phyloP scores from a whole-genome alignment of 2,329 filamentous ascomycete species.

The Claviceps spartinae region DNA sequence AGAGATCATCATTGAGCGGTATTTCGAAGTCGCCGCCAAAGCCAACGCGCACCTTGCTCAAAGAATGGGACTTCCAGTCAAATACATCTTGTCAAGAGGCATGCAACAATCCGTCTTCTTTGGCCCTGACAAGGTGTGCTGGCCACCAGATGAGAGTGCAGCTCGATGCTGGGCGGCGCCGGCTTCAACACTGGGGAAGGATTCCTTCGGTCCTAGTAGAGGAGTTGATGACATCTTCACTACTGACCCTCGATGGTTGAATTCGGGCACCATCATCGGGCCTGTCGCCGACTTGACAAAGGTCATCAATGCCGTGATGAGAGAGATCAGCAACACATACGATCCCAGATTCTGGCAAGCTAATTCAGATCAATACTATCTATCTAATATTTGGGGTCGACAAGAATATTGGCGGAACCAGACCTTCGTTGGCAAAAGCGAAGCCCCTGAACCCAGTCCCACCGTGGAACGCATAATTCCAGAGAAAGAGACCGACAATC shows the following conservation, averaged over 20 bases:
- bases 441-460: constrained; percentile 7
- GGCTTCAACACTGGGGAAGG: constrained; percentile 16
- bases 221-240: constrained; percentile 18
- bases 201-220: constrained; percentile 23
- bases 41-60: constrained; percentile 37
- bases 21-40: constrained; percentile 38
- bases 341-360: constrained; percentile 21
- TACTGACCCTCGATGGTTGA: constrained; percentile 27
- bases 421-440: constrained; percentile 11
- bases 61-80: constrained; percentile 30
- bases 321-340: constrained; percentile 20
- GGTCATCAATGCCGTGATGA: constrained; percentile 15
- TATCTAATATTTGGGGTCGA: constrained; percentile 28
- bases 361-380: constrained; percentile 31
- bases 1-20: constrained; percentile 48
- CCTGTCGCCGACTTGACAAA: constrained; percentile 19
- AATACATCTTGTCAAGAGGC: constrained; percentile 17
- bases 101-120: constrained; percentile 28
- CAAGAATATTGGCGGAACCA: constrained; percentile 27
- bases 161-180: constrained; percentile 28
- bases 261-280: constrained; percentile 33
- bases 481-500: constrained; percentile 7
- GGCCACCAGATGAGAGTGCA: constrained; percentile 21
- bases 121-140: constrained; percentile 32
- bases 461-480: constrained; percentile 11